Base-by-base conservation (phyloP, 495 filamentous ascomycete species). In the Eremomyces bilateralis region DNA sequence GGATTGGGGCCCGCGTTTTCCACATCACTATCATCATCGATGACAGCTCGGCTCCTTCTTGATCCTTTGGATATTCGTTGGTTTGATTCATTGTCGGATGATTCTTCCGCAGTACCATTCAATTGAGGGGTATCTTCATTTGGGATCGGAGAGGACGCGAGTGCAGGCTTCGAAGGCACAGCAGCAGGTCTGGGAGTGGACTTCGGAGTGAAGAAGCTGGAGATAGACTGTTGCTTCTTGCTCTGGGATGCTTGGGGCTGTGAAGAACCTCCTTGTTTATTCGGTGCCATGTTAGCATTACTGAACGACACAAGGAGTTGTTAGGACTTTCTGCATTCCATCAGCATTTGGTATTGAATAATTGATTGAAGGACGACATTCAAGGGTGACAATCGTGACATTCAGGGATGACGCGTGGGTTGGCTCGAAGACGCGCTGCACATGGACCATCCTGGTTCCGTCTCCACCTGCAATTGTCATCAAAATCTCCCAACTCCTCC, bases 161-260 rank as follows among this genome's bases (percentile, higher is more conserved):
- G 16, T 21, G 33, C 27, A 21, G 42, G 36, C 16, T 44, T 44
- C 24, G 42, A 21, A n/a, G 31, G 22, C 15, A 35, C 40, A 24
- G 41, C 16, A 35, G 37, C n/a, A 39, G 38, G 13, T 25, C 49
- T 42, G 37, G 39, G 31, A 6, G 40, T 52, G 43, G 76, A 57
- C 46, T 68, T 78, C 18, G 67, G 69, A 2, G 68, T 68, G 52
- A 93, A 93, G 58, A 93, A 93, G 51, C 67, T 84, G 1, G 80
- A 82, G 33, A 93, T 73, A 3, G 77, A 76, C 38, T 76, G 67
- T 49, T 93, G 81, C 46, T 74, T 80, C 53, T 75, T 73, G 18
- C 31, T 39, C 50, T 58, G 51, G n/a, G 45, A 43, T 16, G 48
- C 46, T 8, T 40, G 42, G 2, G 35, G 21, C 20, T 40, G 39